Base-by-base conservation (phyloP, 257 asterid genomes). In the Solanum arcanum region DNA sequence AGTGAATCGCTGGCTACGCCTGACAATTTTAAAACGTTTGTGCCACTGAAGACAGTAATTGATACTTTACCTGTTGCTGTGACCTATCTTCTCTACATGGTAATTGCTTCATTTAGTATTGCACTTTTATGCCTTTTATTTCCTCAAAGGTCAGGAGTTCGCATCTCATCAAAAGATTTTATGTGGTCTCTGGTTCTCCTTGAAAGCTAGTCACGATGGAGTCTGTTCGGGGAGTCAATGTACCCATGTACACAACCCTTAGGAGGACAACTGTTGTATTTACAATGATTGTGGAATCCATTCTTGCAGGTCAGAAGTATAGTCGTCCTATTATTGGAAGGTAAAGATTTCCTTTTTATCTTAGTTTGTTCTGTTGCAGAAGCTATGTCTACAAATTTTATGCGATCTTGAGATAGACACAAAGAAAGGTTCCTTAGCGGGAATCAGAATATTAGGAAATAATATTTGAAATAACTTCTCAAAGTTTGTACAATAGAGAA, bases 221-320 rank as follows among this genome's bases (percentile, higher is more conserved):
- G 93, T 94, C 98, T 90, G 95, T 96, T 88, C 94, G 98, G 31
- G 99, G 96, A 41, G 98, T 96, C 74, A 96, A 94, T 91, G 99
- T 96, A 66, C 99, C 99, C 37, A 96, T 96, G 99, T 96, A 96
- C 86, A 96, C 99, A 86, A 95, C 99, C 88, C 91, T 96, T 80
- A 92, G 99, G 93, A 96, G 99, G 90, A 96, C 98, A 35, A 95
- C 99, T 2, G 98, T 96, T 41, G 97, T 93, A 42, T 95, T 96
- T 89, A 96, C 98, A 85, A 96, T 96, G 98, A 88, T 93, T 29
- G 85, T 96, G 49, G 99, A 96, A 92, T 96, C 91, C 86, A 81
- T 95, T 86, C 92, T 96, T 6, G 93, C 87, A 85, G 87, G 88
- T 89, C 98, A 96, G 93, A 94, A 91, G 86, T 95, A 96, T 86